Base-by-base conservation (phyloP, 345 rosid species). In the Raphanus raphanistrum region DNA sequence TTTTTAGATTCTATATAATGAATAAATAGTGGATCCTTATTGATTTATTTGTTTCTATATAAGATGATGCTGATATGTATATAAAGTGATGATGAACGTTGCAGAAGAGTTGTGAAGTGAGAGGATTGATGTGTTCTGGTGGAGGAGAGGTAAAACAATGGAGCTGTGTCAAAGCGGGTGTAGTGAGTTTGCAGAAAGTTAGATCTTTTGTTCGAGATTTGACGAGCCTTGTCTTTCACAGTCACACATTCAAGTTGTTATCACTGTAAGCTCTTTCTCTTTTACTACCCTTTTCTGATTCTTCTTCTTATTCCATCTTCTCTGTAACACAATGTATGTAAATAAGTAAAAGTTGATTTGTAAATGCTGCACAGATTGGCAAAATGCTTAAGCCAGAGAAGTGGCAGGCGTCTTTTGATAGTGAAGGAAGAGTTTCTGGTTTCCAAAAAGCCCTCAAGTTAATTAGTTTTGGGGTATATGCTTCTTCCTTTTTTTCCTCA, bases 311-410 rank as follows among this genome's bases (percentile, higher is more conserved):
- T n/a, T n/a, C n/a, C n/a, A n/a, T 28, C n/a, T n/a, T n/a, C 48
- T 4, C 29, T 28, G 3, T 8, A 8, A n/a, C n/a, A 27, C 25
- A 66, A 26, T 43, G 59, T 60, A 27, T 59, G 33, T 45, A 28
- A 28, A 2, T 2, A 28, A 3, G 2, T 28, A 28, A 28, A 15
- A 50, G 4, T 25, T 41, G 36, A 25, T 29, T 13, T 63, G 55
- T 78, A 31, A n/a, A 74, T 84, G 45, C 4, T 13, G 83, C 36
- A 71, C 89, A 91, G 97, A 81, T 87, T 60, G 81, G 83, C 78
- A 91, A 84, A 88, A 88, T 88, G 91, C 98, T 91, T 84, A 91
- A 91, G 84, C 93, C 89, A n/a, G 93, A 90, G 68, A 93, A 91
- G 85, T 93, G 97, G 97, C 92, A 86, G 17, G 84, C 90, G 64